Evolutionary conservation across 257 asterid genomes (phyloP).

Genomic region (Handroanthus guayacan): DNA sequence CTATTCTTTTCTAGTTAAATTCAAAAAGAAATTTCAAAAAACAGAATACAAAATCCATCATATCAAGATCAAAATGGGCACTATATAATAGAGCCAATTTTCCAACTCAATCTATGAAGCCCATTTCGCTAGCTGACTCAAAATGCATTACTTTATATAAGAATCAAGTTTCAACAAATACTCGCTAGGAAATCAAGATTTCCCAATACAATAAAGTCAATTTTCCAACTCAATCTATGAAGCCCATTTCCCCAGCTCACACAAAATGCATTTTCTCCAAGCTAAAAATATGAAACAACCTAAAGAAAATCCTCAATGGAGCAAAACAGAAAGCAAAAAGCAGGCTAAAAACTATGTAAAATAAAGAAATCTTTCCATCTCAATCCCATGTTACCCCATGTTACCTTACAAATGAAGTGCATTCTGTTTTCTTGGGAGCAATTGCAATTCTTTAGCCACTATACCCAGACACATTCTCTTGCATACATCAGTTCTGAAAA

Average conservation of each 20-base stretch:
- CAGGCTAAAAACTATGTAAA: too few relatives aligned
- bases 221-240: conserved; percentile 12
- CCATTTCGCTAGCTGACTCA: not conserved
- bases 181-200: conserved; percentile 9
- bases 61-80: not conserved
- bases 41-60: not conserved
- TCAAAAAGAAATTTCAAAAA: not conserved
- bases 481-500: not conserved
- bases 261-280: not conserved
- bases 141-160: not conserved
- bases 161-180: not conserved
- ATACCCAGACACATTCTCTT: not conserved
- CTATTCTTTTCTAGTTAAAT: not conserved
- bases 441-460: not conserved
- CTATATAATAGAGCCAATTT: not conserved
- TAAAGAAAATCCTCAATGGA: not conserved
- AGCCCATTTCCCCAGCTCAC: not conserved
- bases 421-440: not conserved
- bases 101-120: conserved; percentile 18
- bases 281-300: not conserved
- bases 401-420: not conserved
- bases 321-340: not conserved
- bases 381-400: not conserved
- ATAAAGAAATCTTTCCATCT: not conserved
- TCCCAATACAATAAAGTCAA: not conserved